phyloP scores from a whole-genome alignment of 805 yeast species.

The Ogataea dorogensis region DNA sequence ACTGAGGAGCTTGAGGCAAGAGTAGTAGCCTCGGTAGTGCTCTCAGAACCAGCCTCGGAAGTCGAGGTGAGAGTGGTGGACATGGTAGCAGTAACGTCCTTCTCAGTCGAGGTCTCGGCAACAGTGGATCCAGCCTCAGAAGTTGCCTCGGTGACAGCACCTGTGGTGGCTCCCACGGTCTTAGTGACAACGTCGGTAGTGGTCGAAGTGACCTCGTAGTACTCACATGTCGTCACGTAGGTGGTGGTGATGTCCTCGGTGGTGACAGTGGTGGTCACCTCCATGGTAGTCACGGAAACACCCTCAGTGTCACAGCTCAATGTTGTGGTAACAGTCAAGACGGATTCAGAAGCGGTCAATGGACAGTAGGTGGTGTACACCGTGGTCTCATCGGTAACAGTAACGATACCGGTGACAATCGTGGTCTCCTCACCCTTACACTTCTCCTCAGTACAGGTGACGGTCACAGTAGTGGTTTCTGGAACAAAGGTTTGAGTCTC shows the following conservation, averaged over 20 bases:
- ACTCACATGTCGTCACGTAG: conserved; percentile 8
- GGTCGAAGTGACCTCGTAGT: conserved; percentile 19
- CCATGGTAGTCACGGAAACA: conserved; percentile 8
- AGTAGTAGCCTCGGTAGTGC: conserved; percentile 4
- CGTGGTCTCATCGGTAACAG: conserved; percentile 22
- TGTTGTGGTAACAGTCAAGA: conserved; percentile 13
- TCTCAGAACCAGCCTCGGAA: conserved; percentile 5
- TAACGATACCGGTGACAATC: conserved; percentile 25
- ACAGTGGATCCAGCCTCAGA: conserved; percentile 8
- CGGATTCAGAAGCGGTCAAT: conserved; percentile 17
- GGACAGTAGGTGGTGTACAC: conserved; percentile 38
- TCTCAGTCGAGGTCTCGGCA: conserved; percentile 14
- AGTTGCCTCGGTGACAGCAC: conserved; percentile 1
- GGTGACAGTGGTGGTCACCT: conserved; percentile 10
- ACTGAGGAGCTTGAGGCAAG: conserved; percentile 1
- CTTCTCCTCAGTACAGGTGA: conserved; percentile 21
- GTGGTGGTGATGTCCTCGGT: conserved; percentile 7
- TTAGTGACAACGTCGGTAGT: conserved; percentile 21
- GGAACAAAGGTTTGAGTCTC: conserved; percentile 14
- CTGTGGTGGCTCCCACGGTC: conserved; percentile 11
- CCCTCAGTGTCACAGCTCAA: conserved; percentile 4
- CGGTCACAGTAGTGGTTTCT: conserved; percentile 19
- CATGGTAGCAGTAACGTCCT: conserved; percentile 6
- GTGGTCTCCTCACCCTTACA: conserved; percentile 20
- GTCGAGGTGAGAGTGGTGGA: conserved; percentile 5